A percentile compares a stretch with the other conserved stretches of the same genome.
Evolutionary conservation across 2,329 filamentous ascomycete genomes (phyloP).

Genomic region (Pyrenophora tritici-repentis): DNA sequence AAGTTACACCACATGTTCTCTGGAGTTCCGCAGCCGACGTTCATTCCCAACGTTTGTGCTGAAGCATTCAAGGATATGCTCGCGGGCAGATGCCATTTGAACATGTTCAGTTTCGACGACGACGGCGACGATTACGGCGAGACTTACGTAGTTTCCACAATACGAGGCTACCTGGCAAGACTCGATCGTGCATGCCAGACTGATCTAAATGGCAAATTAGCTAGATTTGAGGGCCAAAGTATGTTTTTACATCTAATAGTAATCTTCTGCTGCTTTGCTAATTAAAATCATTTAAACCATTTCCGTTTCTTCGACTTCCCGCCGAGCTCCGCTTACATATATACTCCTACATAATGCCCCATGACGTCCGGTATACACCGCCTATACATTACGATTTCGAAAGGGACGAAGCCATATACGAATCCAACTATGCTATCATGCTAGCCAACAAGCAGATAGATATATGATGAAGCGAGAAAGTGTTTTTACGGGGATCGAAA

Average conservation of each 20-base stretch:
- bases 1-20: slow-evolving; percentile 26
- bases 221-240: slow-evolving; percentile 20
- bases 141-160: slow-evolving; percentile 27
- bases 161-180: slow-evolving; percentile 19
- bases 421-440: slow-evolving; percentile 20
- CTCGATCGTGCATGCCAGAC: slow-evolving; percentile 29
- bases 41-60: slow-evolving; percentile 25
- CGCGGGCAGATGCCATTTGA: slow-evolving; percentile 20
- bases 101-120: no score
- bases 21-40: slow-evolving; percentile 22
- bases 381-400: no score
- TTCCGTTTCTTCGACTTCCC: slow-evolving; percentile 29
- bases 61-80: slow-evolving; percentile 25
- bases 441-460: slow-evolving; percentile 18
- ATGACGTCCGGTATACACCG: slow-evolving; percentile 10
- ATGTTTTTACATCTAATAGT: not conserved
- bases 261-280: not conserved
- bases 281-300: slow-evolving; percentile 21
- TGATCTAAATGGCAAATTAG: slow-evolving; percentile 16
- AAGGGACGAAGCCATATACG: not conserved
- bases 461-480: slow-evolving; percentile 23
- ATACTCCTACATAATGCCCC: slow-evolving; percentile 25
- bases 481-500: slow-evolving; percentile 21
- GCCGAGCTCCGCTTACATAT: slow-evolving; percentile 31
- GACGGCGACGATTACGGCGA: not conserved